phyloP scores from a whole-genome alignment of 306 rosid genomes.

The Clitoria ternatea region DNA sequence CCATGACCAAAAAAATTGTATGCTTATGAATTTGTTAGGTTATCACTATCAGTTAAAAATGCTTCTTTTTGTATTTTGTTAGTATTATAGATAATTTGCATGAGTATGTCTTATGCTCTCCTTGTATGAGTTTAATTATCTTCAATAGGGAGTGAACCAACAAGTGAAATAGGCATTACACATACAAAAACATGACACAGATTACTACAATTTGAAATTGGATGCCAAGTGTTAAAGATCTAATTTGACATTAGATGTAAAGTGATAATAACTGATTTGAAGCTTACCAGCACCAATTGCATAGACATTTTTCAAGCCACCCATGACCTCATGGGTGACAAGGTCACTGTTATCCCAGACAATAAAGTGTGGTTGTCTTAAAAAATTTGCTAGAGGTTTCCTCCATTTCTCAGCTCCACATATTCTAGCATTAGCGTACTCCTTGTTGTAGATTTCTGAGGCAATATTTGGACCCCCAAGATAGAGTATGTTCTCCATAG shows the following conservation, averaged over 20 bases:
- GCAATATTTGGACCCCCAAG: constrained; percentile 98
- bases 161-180: not conserved
- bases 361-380: constrained; percentile 80
- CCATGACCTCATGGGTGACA: constrained; percentile 95
- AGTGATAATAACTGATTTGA: not conserved
- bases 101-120: not conserved
- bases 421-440: constrained; percentile 94
- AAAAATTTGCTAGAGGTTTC: constrained; percentile 76
- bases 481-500: constrained; percentile 87
- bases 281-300: constrained; percentile 91
- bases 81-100: not conserved
- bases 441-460: constrained; percentile 87
- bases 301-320: constrained; percentile 93
- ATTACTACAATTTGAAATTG: not conserved
- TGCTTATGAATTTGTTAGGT: too few species aligned
- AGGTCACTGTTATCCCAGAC: constrained; percentile 99
- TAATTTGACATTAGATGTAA: not conserved
- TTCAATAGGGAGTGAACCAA: constrained; percentile 1
- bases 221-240: not conserved
- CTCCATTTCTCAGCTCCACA: constrained; percentile 97
- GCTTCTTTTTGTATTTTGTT: not conserved
- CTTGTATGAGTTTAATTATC: not conserved
- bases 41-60: not conserved
- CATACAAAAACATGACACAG: not conserved
- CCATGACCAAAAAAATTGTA: not conserved